Evolutionary conservation across 805 yeast genomes (phyloP), one percentile per base, ranked within the genome.

Genomic region (Candida michaelii): DNA sequence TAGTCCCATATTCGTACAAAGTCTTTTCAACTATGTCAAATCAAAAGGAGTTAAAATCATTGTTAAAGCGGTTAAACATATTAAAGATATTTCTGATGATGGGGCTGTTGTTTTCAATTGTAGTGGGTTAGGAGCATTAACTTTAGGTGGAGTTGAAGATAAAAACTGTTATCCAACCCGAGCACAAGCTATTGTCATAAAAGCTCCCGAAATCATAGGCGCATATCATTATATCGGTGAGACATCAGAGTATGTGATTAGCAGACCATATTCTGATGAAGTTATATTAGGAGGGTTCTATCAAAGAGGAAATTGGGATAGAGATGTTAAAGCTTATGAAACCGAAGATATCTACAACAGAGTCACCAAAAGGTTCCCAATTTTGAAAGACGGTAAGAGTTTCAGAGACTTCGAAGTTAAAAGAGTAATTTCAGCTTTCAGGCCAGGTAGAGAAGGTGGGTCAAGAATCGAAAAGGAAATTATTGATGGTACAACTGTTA

Each of bases 381-480:
- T 57, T 19, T 56, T 80, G 34, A 57, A 63, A 21, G 85, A 85
- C 24, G 21, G 30, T 13, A 8, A 32, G 10, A 19, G 9, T 2
- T 30, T 17, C 10, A 11, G 16, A n/a, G 63, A 66, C 1, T 57
- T 67, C 32, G 85, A 82, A 48, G 71, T 87, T 21, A 39, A 83
- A 8, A 73, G 87, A 40, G 82, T 79, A 30, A 85, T 77, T 1
- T 82, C 89, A 6, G 95, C 95, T 0, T 67, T 85, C 34, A 74
- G 96, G 48, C 96, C 95, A 3, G 71, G 82, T 29, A 74, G 95
- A 55, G 72, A 77, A 30, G 93, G 91, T n/a, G 95, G 95, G 4
- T 80, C 77, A 4, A 70, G 95, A 41, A 76, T 87, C 29, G 93
- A 84, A 54, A 59, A 61, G 32, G 85, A 82, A 51, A 46, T 42